Conservation (phyloP, 257 asterid genomes). For the Prunella vulgaris region DNA sequence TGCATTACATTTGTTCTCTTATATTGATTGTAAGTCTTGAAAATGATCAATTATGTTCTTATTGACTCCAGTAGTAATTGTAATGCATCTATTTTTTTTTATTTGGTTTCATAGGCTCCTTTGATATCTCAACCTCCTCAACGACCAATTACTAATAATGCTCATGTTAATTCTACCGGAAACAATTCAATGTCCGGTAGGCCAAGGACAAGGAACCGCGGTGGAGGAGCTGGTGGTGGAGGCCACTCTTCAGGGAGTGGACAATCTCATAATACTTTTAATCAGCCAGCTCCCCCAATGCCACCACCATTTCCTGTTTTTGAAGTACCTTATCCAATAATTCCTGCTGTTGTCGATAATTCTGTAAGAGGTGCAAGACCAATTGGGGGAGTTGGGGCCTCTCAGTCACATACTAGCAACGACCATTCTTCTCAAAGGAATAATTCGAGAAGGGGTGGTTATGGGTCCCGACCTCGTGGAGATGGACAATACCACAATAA, state of each 20-base stretch:
- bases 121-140: constrained; percentile 53
- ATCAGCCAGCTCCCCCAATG: constrained; percentile 45
- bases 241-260: constrained; percentile 34
- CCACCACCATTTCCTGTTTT: constrained; percentile 54
- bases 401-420: constrained; percentile 40
- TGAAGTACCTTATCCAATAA: constrained; percentile 38
- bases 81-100: not conserved
- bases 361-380: constrained; percentile 54
- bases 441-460: constrained; percentile 54
- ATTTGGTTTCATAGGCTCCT: constrained; percentile 46
- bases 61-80: not conserved
- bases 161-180: constrained; percentile 30
- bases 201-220: constrained; percentile 53
- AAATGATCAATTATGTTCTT: not conserved
- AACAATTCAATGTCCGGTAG: constrained; percentile 40
- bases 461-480: constrained; percentile 69
- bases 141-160: constrained; percentile 39
- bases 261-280: constrained; percentile 46
- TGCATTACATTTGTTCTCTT: not conserved
- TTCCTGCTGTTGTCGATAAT: constrained; percentile 52
- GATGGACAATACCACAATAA: constrained; percentile 63
- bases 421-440: constrained; percentile 56
- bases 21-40: not conserved
- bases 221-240: constrained; percentile 37
- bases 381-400: constrained; percentile 35